Conservation (phyloP, 2,329 filamentous ascomycete genomes). For the Colletotrichum cordylinicola region DNA sequence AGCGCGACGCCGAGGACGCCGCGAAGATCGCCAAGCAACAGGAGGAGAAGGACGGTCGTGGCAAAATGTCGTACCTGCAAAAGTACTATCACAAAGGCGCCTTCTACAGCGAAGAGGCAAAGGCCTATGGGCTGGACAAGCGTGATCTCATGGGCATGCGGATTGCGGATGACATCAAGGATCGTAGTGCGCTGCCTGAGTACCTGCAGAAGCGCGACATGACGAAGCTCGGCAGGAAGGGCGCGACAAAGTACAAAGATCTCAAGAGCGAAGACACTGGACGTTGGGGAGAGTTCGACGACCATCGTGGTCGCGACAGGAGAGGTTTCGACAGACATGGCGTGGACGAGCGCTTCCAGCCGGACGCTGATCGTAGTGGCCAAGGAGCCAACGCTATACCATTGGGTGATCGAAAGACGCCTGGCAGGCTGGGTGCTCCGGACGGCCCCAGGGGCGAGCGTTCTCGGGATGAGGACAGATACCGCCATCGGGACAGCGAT, state of each 20-base stretch:
- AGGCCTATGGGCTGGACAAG: constrained; percentile 76
- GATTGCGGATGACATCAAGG: constrained; percentile 83
- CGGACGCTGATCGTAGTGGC: constrained; percentile 58
- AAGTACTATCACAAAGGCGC: constrained; percentile 97
- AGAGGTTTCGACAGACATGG: constrained; percentile 41
- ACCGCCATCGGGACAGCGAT: constrained; percentile 32
- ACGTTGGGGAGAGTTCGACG: constrained; percentile 74
- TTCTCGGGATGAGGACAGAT: constrained; percentile 46
- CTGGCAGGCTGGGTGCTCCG: not conserved
- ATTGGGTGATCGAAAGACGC: constrained; percentile 63
- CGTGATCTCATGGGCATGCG: constrained; percentile 85
- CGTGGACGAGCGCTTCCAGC: constrained; percentile 71
- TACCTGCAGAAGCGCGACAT: constrained; percentile 93
- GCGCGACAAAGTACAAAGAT: constrained; percentile 88
- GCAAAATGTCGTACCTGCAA: constrained; percentile 90
- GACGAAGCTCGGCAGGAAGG: constrained; percentile 92
- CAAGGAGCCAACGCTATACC: constrained; percentile 76
- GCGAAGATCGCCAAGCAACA: constrained; percentile 79
- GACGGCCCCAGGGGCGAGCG: constrained; percentile 31
- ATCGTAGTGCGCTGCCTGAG: constrained; percentile 84
- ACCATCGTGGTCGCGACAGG: constrained; percentile 41
- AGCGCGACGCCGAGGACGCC: constrained; percentile 84
- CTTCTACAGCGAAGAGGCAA: constrained; percentile 86
- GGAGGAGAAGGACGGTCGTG: constrained; percentile 77
- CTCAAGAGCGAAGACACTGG: constrained; percentile 91